Conservation (phyloP, 208 protist species). For the Leishmania aethiopica region DNA sequence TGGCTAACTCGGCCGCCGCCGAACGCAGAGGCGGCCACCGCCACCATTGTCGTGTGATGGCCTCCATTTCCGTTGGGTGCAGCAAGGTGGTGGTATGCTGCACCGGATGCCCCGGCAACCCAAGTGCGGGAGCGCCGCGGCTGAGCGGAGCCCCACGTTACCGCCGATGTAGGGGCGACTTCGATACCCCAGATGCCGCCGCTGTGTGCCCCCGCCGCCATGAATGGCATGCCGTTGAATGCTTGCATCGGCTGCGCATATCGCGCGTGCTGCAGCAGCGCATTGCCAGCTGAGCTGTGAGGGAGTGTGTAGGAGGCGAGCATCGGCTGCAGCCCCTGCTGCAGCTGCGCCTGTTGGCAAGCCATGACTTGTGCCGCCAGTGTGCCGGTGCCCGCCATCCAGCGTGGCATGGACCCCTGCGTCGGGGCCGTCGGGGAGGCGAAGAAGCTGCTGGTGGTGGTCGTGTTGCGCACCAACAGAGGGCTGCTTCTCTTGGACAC, state of each 20-base stretch:
- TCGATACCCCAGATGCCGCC: background rate
- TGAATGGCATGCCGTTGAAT: background rate
- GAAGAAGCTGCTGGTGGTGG: slow-evolving; percentile 20
- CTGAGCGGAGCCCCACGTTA: background rate
- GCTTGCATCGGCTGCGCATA: background rate
- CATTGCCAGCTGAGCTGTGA: background rate
- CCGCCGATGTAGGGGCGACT: background rate
- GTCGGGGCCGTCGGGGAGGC: slow-evolving; percentile 18
- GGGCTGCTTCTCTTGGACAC: slow-evolving; percentile 16
- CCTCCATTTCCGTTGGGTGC: background rate
- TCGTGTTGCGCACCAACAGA: slow-evolving; percentile 27
- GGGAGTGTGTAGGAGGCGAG: slow-evolving; percentile 11
- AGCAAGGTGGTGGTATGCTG: background rate
- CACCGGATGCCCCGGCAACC: background rate
- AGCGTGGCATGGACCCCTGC: slow-evolving; percentile 22
- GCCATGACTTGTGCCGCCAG: background rate
- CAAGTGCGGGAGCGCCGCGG: slow-evolving; percentile 2
- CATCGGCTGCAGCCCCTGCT: background rate
- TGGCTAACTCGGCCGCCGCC: slow-evolving; percentile 10
- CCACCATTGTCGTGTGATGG: background rate
- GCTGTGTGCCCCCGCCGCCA: background rate
- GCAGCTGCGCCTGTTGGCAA: slow-evolving; percentile 1
- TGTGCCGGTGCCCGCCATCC: background rate
- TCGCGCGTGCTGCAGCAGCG: background rate
- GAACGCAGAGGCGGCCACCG: background rate